Evolutionary conservation across 83 land plant genomes (phyloP).

Genomic region (Picea abies): DNA sequence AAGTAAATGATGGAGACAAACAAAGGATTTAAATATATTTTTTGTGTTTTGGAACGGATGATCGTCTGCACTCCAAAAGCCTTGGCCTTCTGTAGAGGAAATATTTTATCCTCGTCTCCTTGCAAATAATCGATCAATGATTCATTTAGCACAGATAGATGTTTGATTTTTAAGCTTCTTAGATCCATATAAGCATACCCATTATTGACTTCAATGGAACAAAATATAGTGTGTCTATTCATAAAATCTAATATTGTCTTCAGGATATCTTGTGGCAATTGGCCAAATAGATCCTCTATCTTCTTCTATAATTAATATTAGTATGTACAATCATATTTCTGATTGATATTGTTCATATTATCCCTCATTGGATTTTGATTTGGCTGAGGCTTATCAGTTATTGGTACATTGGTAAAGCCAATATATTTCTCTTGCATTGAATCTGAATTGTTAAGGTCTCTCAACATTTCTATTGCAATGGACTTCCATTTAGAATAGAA

Average conservation of each 20-base stretch:
- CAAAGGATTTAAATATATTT: too few relatives aligned
- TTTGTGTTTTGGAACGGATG: too few relatives aligned
- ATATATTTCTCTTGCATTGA: neutral
- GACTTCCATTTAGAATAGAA: constrained; percentile 21
- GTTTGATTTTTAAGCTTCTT: neutral
- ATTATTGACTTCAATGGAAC: neutral
- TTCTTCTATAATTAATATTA: neutral
- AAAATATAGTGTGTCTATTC: neutral
- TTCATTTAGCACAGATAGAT: neutral
- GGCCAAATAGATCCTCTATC: neutral
- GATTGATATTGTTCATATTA: too few relatives aligned
- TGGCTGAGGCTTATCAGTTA: neutral
- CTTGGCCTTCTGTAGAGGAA: too few relatives aligned
- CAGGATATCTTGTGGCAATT: neutral
- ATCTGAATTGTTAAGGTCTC: neutral
- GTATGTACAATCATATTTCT: neutral
- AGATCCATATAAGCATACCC: neutral
- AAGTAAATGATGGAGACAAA: too few relatives aligned
- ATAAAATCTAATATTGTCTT: neutral
- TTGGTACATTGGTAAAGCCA: neutral
- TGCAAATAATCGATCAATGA: neutral
- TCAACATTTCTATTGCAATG: neutral
- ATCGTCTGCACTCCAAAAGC: too few relatives aligned
- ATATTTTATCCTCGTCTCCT: neutral
- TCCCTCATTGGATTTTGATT: too few relatives aligned